Base-by-base conservation (phyloP, 345 rosid genomes). In the Erucastrum elatum region DNA sequence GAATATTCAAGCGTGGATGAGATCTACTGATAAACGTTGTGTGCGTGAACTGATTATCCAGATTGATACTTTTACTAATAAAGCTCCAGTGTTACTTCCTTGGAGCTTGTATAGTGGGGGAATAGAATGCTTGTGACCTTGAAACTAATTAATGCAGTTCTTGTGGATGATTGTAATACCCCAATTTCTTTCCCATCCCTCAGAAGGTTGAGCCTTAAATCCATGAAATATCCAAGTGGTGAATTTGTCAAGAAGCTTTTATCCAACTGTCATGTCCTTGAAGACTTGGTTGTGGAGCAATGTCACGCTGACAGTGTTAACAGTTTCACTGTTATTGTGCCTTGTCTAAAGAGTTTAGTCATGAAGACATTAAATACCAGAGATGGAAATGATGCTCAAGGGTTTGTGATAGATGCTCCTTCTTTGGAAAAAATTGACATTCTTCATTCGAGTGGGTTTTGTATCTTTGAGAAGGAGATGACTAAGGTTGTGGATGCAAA, bases 391-490 rank as follows among this genome's bases (percentile, higher is more conserved):
- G 6, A 5, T 1, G 0, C 34, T 21, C 55, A 33, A 9, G 64
- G 75, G 5, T 69, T 61, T 70, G 21, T 62, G 56, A 26, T 77
- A n/a, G 75, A 77, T 61, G 31, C 60, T 66, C 79, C 79, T 30
- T 39, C 79, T 68, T 60, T 76, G 35, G 61, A 60, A 60, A 30
- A n/a, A 27, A 4, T 76, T 1, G 2, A 31, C 8, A 56, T 66
- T 35, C 2, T 35, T 35, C 51, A 66, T 35, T 0, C 8, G 5
- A 0, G 3, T 9, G 72, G 72, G 58, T 56, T 6, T 56, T 39
- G 64, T 39, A 1, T 15, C 17, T 2, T 66, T 29, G 59, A 66
- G 71, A 55, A 1, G 33, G 6, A n/a, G 3, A 55, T 66, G 71
- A 21, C 53, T 21, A 64, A 75, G 4, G 29, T 75, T n/a, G 56